These are phyloP conservation scores for Mallotus japonicus DNA, from an alignment of 441 rosid species.

Conservation along the genomic window DNA sequence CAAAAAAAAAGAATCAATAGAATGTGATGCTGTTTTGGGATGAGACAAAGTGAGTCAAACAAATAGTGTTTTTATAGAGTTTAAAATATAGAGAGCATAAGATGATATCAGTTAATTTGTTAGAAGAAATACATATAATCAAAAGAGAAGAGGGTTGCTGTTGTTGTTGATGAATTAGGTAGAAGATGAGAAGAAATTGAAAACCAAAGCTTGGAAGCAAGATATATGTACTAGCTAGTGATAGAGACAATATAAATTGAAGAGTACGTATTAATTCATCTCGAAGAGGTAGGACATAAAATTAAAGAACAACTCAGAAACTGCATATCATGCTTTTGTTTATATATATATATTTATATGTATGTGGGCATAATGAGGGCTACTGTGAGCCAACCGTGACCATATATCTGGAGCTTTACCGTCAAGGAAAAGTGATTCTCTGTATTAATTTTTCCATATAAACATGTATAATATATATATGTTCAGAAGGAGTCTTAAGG, in stretches of 20 bases:
- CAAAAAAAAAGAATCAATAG: not conserved
- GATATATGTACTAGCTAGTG: not conserved
- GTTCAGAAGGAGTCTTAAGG: not conserved
- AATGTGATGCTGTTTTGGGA: not conserved
- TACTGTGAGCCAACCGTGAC: constrained; percentile 28
- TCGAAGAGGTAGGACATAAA: constrained; percentile 12
- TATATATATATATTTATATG: not conserved
- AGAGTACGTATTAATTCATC: constrained; percentile 3
- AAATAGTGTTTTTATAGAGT: constrained; percentile 9
- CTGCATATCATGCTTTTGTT: not conserved
- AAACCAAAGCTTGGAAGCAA: constrained; percentile 37
- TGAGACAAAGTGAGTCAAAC: not conserved
- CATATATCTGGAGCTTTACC: constrained; percentile 18
- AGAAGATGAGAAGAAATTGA: not conserved
- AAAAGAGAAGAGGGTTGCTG: not conserved
- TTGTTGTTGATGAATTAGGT: constrained; percentile 28
- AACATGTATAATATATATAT: too few species aligned
- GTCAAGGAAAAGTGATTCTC: constrained; percentile 27
- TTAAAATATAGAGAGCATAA: not conserved
- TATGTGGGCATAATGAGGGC: constrained; percentile 16
- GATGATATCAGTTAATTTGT: constrained; percentile 15
- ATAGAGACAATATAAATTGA: constrained; percentile 4
- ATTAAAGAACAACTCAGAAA: constrained; percentile 6
- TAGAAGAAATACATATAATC: not conserved
- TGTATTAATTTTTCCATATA: not conserved